Base-by-base conservation (phyloP, 768 basidiomycete genomes). In the Lentinula edodes region DNA sequence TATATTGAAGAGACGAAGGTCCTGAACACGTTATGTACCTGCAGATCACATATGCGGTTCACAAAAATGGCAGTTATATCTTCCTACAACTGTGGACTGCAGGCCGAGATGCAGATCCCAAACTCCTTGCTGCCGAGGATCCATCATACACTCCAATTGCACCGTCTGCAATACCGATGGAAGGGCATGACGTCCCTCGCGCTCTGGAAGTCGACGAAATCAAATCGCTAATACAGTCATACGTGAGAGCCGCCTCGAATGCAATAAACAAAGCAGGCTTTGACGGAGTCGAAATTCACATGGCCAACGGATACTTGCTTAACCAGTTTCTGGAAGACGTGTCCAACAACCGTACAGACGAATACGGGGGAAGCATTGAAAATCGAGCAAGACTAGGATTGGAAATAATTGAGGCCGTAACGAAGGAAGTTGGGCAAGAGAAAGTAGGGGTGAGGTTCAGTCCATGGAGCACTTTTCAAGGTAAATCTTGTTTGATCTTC, bases 291-390 rank as follows among this genome's bases (percentile, higher is more conserved):
- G 70, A 72, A 61, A 51, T 72, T 34, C 70, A 68, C 42, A 60
- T 64, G 45, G 71, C 72, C 5, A 69, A 72, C 51, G 74, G 75
- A 0, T 78, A 74, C 63, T 61, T 80, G 20, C 12, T 80, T 5
- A 78, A 84, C 61, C 80, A 84, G 65, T 83, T 84, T 69, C 59
- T 80, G 16, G 76, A 82, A 57, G 68, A 64, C 46, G 67, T 69
- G 20, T 68, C 73, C 0, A 86, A 86, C 68, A 72, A 73, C 45
- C 74, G 85, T 34, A 80, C 71, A n/a, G 84, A 86, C 67, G 72
- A 75, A 55, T 88, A 83, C 65, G 87, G 86, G 2, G 87, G 87
- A 3, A 71, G 72, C 34, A 66, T 83, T 35, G 75, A 80, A 66
- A 83, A 83, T 65, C 73, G 86, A 12, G 67, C 71, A n/a, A 75